Conservation (phyloP, 73 alveolate species). For the Paramecium caudatum region DNA sequence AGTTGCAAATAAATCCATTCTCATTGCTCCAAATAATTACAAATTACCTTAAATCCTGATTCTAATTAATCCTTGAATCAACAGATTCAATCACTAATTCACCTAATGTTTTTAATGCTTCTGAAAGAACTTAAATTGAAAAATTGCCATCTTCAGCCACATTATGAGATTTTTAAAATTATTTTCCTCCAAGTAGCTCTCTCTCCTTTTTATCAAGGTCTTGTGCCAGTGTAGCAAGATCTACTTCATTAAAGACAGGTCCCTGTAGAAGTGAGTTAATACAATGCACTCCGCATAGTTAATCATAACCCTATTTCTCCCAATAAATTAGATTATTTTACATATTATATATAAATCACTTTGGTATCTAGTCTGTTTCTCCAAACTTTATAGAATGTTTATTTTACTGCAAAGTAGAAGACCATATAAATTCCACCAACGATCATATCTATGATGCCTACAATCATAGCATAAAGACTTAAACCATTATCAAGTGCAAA, state of each 20-base stretch:
- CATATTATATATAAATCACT: no score
- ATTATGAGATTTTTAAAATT: slow-evolving; percentile 81
- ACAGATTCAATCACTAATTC: slow-evolving; percentile 47
- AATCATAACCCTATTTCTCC: slow-evolving; percentile 95
- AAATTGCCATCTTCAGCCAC: slow-evolving; percentile 96
- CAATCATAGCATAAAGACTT: background rate
- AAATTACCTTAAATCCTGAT: slow-evolving; percentile 39
- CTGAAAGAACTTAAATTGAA: slow-evolving; percentile 87
- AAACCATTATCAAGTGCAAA: background rate
- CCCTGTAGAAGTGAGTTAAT: slow-evolving; percentile 92
- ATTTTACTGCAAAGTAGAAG: slow-evolving; percentile 31
- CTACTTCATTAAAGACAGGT: slow-evolving; percentile 89
- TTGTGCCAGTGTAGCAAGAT: slow-evolving; percentile 85
- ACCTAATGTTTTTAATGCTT: slow-evolving; percentile 88
- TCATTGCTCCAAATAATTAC: slow-evolving; percentile 80
- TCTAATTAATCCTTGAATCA: slow-evolving; percentile 48
- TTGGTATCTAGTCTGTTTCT: no score
- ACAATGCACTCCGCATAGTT: slow-evolving; percentile 96
- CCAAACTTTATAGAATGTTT: no score
- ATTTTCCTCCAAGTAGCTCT: slow-evolving; percentile 65
- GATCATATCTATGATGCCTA: background rate
- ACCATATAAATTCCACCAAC: slow-evolving; percentile 16
- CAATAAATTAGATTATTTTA: slow-evolving; percentile 91
- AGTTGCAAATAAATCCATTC: slow-evolving; percentile 93
- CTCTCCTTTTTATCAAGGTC: slow-evolving; percentile 87